Base-by-base conservation (phyloP, 2,329 filamentous ascomycete species). In the Xylariaceae sp. region DNA sequence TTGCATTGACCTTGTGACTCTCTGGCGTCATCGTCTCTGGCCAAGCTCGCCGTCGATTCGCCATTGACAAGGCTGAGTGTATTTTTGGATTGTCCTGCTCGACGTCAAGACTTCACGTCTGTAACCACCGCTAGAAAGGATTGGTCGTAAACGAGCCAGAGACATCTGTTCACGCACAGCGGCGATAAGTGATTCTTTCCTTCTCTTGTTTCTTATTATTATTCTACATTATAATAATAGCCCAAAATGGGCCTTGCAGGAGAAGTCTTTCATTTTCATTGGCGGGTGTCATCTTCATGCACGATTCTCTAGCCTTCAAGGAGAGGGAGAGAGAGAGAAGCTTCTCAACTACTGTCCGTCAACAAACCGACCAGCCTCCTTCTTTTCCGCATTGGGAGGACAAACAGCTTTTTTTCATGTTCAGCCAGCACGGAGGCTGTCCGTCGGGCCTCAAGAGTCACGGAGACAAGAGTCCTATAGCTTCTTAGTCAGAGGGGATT, bases 231-330 rank as follows among this genome's bases (percentile, higher is more conserved):
- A 18, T 30, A 6, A 30, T 30, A 30, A 13, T n/a, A n/a, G 13
- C 58, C 59, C 56, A 60, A 64, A 56, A 56, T 52, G 53, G 59
- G 61, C 56, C 61, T 53, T 61, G 61, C 53, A 53, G 56, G 13
- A 58, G 56, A 57, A 9, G 53, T 53, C 61, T 63, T 57, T 61
- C 61, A 55, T 64, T 50, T 57, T 61, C 61, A 55, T 64, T 50
- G 50, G 58, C 51, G 35, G 17, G 44, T 45, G 17, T 37, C 53
- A 51, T 52, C 51, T 47, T 39, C 17, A 57, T 58, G 56, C 61
- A 61, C 45, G 52, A 55, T 34, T 52, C 45, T 55, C 51, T 60
- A 55, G 49, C 50, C 30, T 54, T 34, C 52, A 57, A 55, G 50
- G 55, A 17, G 3, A 45, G 23, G 5, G 23, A 45, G 55, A 57